These are phyloP conservation scores for Phytophthora pseudosyringae DNA, from an alignment of 352 stramenopile genomes.

Conservation along the genomic window DNA sequence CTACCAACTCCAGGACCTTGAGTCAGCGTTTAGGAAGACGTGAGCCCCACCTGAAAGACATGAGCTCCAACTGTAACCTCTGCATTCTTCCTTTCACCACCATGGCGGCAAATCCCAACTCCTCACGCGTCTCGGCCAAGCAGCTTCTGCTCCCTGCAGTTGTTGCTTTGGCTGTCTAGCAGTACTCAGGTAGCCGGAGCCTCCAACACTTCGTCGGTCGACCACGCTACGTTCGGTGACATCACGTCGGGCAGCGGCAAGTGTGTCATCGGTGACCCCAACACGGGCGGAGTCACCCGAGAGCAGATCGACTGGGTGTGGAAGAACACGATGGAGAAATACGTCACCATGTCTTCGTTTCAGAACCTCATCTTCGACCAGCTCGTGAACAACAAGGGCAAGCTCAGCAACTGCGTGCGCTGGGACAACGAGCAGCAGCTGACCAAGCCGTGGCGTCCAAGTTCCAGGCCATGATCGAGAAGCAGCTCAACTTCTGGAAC, in stretches of 20 bases:
- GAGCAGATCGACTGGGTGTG: conserved; percentile 15
- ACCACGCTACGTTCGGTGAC: conserved; percentile 4
- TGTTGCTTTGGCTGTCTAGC: not conserved
- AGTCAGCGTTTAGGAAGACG: no score
- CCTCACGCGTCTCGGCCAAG: not conserved
- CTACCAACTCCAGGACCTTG: no score
- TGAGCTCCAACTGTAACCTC: no score
- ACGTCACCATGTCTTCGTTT: not conserved
- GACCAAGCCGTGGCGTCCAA: conserved; percentile 10
- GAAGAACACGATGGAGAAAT: conserved; percentile 10
- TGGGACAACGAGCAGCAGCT: conserved; percentile 10
- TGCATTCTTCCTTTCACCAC: not conserved
- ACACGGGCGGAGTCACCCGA: not conserved
- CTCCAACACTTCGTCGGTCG: not conserved
- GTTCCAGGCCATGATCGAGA: conserved; percentile 7
- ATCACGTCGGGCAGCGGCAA: not conserved
- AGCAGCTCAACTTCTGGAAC: conserved; percentile 4
- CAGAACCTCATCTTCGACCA: conserved; percentile 21
- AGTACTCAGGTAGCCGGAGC: not conserved
- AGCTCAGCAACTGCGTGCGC: not conserved
- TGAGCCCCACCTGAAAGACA: no score
- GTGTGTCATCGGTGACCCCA: conserved; percentile 4
- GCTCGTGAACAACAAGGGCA: conserved; percentile 6
- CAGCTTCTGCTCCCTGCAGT: not conserved
- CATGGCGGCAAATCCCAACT: not conserved